These are phyloP conservation scores for Candida jianshihensis DNA, from an alignment of 805 yeast species.

Conservation along the genomic window DNA sequence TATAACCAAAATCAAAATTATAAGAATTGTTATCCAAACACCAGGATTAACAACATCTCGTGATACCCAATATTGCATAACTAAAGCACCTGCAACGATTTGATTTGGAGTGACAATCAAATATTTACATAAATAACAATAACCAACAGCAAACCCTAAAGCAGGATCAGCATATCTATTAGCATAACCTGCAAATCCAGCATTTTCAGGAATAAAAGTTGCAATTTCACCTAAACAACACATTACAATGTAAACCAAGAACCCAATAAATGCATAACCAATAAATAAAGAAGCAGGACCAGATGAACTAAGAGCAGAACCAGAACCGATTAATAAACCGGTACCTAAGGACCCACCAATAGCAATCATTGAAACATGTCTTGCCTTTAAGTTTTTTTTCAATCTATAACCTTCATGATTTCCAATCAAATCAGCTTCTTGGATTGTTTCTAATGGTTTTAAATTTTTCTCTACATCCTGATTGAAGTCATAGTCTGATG, in stretches of 20 bases:
- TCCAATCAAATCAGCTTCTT: conserved; percentile 7
- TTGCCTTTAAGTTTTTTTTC: conserved; percentile 34
- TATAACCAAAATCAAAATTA: conserved; percentile 34
- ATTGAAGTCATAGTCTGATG: not conserved
- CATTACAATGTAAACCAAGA: conserved; percentile 63
- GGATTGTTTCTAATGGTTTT: not conserved
- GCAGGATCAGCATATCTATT: conserved; percentile 32
- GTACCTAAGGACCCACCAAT: conserved; percentile 72
- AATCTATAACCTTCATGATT: conserved; percentile 20
- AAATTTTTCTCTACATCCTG: not conserved
- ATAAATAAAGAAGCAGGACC: conserved; percentile 55
- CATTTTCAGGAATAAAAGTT: conserved; percentile 55
- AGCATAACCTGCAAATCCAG: conserved; percentile 61
- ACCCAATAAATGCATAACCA: conserved; percentile 65
- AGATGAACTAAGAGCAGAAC: conserved; percentile 46
- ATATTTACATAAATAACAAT: conserved; percentile 22
- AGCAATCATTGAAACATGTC: conserved; percentile 63
- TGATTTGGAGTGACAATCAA: conserved; percentile 30
- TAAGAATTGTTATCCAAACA: conserved; percentile 48
- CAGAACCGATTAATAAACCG: conserved; percentile 62
- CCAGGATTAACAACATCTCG: conserved; percentile 39
- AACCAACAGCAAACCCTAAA: conserved; percentile 23
- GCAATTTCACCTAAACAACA: conserved; percentile 65
- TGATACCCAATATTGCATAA: conserved; percentile 41
- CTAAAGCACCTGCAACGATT: conserved; percentile 52